These are phyloP conservation scores for Solanum tarapatanum DNA, from an alignment of 257 asterid species.

Conservation along the genomic window DNA sequence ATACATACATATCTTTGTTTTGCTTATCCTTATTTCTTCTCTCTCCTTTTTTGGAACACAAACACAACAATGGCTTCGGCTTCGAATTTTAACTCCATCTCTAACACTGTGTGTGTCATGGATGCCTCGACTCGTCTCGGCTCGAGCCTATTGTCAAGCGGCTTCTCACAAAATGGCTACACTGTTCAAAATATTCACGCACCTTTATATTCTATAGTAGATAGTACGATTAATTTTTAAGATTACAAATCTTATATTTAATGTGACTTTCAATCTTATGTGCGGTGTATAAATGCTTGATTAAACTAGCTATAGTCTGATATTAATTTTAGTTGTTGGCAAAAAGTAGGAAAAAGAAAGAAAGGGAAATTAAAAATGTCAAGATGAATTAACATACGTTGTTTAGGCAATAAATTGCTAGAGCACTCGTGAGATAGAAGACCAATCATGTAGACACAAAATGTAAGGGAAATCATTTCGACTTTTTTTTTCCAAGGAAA, in stretches of 20 bases:
- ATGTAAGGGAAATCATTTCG: too few species aligned
- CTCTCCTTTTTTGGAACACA: not conserved
- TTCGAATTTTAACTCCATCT: not conserved
- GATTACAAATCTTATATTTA: not conserved
- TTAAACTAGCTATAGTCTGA: too few species aligned
- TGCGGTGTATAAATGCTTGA: too few species aligned
- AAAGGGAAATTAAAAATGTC: too few species aligned
- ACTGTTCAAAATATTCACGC: slow-evolving; percentile 30
- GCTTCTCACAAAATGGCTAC: slow-evolving; percentile 55
- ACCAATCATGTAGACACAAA: too few species aligned
- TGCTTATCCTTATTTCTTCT: not conserved
- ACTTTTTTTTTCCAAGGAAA: too few species aligned
- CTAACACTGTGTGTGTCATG: slow-evolving; percentile 66
- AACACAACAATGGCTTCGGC: not conserved
- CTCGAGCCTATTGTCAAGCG: slow-evolving; percentile 48
- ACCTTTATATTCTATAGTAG: not conserved
- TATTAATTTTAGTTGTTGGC: too few species aligned
- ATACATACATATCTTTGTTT: not conserved
- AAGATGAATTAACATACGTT: too few species aligned
- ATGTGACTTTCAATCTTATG: not conserved
- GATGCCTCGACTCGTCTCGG: slow-evolving; percentile 72
- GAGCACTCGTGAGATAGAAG: too few species aligned
- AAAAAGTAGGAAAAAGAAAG: too few species aligned
- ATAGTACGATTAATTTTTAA: not conserved
- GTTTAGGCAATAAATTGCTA: too few species aligned